A percentile compares a stretch with the other conserved stretches of the same genome.
These are phyloP conservation scores for Mallotus nudiflorus DNA, from an alignment of 345 rosid genomes.

Conservation along the genomic window DNA sequence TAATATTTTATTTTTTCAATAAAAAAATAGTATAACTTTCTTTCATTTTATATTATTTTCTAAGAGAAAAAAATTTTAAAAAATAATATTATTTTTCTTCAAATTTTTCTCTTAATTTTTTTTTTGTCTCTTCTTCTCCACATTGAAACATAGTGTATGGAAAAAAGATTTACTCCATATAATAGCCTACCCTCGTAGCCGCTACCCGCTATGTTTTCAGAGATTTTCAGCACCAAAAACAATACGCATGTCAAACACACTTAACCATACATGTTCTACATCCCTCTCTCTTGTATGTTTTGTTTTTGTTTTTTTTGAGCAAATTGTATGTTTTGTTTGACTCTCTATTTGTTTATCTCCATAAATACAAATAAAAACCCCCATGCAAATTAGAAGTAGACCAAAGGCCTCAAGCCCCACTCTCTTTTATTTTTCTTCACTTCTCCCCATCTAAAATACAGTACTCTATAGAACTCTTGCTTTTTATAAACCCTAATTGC, in stretches of 20 bases:
- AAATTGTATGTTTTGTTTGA: slow-evolving; percentile 16
- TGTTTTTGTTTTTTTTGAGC: no score
- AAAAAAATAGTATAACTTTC: no score
- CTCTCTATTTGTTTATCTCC: slow-evolving; percentile 5
- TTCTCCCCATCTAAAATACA: not conserved
- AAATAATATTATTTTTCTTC: no score
- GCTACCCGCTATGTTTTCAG: slow-evolving; percentile 93
- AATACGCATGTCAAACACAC: slow-evolving; percentile 80
- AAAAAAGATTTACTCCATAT: no score
- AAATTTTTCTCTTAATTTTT: no score
- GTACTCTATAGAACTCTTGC: not conserved
- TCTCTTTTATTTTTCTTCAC: not conserved
- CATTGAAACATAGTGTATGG: slow-evolving; percentile 7
- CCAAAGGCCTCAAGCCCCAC: not conserved
- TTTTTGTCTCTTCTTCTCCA: not conserved
- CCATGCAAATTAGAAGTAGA: slow-evolving; percentile 19
- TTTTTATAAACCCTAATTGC: slow-evolving; percentile 18
- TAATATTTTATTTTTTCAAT: no score
- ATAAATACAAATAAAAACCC: slow-evolving; percentile 14
- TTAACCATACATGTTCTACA: not conserved
- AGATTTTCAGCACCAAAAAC: slow-evolving; percentile 72
- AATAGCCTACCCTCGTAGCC: slow-evolving; percentile 35
- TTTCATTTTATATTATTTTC: no score
- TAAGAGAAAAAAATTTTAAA: no score
- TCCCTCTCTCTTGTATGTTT: not conserved